Evolutionary conservation across 345 rosid species (phyloP).

Genomic region (Euphorbia lathyris): DNA sequence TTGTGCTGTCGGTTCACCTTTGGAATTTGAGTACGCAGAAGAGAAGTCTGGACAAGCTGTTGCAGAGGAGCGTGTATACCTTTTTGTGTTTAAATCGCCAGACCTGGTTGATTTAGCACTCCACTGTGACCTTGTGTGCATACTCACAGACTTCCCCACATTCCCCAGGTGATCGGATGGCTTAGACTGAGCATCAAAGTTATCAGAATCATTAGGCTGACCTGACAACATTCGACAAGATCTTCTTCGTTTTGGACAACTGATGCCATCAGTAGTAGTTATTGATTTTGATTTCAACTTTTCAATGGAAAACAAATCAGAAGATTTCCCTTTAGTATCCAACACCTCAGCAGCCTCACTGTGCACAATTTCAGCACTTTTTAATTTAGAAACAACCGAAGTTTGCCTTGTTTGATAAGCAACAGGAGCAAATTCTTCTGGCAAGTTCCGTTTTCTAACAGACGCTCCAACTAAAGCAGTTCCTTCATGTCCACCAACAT

Average conservation of each 20-base stretch:
- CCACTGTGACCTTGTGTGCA: slow-evolving; percentile 27
- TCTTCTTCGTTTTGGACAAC: slow-evolving; percentile 43
- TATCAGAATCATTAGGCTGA: slow-evolving; percentile 22
- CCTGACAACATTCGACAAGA: slow-evolving; percentile 36
- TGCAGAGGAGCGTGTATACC: slow-evolving; percentile 27
- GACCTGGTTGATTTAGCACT: slow-evolving; percentile 14
- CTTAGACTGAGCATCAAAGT: slow-evolving; percentile 21
- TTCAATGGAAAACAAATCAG: slow-evolving; percentile 16
- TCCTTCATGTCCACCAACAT: slow-evolving; percentile 10
- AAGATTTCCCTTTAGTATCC: slow-evolving; percentile 22
- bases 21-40: slow-evolving; percentile 6
- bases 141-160: slow-evolving; percentile 10
- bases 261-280: slow-evolving; percentile 22
- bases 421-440: slow-evolving; percentile 27
- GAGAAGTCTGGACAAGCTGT: slow-evolving; percentile 7
- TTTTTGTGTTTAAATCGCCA: slow-evolving; percentile 31
- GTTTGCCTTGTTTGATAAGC: slow-evolving; percentile 47
- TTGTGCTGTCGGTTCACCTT: slow-evolving; percentile 7
- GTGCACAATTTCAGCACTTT: slow-evolving; percentile 20
- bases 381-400: slow-evolving; percentile 17
- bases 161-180: slow-evolving; percentile 13
- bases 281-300: slow-evolving; percentile 17
- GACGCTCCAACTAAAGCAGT: slow-evolving; percentile 20
- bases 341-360: slow-evolving; percentile 16
- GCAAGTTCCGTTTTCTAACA: slow-evolving; percentile 18